Conservation (phyloP, 768 basidiomycete genomes). For the Pleurotus sapidus region DNA sequence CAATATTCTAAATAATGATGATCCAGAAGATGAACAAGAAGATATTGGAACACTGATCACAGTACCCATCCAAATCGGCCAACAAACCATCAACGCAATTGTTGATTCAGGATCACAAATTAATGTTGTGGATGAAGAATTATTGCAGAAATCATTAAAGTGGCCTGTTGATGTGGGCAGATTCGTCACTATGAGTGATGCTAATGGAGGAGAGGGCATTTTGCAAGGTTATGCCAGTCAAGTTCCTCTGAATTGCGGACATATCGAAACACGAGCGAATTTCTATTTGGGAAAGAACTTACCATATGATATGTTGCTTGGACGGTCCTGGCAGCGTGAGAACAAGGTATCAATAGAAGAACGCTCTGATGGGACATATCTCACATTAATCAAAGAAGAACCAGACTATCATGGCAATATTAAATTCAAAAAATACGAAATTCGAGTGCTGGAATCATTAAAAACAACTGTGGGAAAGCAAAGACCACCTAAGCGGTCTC, state of each 20-base stretch:
- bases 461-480: background rate
- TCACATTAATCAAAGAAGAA: slow-evolving; percentile 14
- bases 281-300: slow-evolving; percentile 18
- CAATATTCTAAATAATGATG: background rate
- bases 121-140: slow-evolving; percentile 14
- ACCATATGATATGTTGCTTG: slow-evolving; percentile 17
- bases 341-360: slow-evolving; percentile 23
- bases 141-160: slow-evolving; percentile 6
- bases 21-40: background rate
- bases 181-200: slow-evolving; percentile 19
- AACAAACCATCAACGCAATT: slow-evolving; percentile 12
- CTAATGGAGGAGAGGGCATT: slow-evolving; percentile 21
- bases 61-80: slow-evolving; percentile 10
- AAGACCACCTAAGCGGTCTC: background rate
- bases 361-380: slow-evolving; percentile 21
- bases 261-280: slow-evolving; percentile 13
- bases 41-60: slow-evolving; percentile 10
- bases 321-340: slow-evolving; percentile 21
- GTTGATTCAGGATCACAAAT: slow-evolving; percentile 27
- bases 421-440: background rate
- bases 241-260: slow-evolving; percentile 19
- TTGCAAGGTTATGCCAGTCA: slow-evolving; percentile 17
- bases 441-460: background rate
- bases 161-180: slow-evolving; percentile 13
- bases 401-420: background rate